Base-by-base conservation (phyloP, 805 yeast genomes). In the Zygoascus biomembranicola region DNA sequence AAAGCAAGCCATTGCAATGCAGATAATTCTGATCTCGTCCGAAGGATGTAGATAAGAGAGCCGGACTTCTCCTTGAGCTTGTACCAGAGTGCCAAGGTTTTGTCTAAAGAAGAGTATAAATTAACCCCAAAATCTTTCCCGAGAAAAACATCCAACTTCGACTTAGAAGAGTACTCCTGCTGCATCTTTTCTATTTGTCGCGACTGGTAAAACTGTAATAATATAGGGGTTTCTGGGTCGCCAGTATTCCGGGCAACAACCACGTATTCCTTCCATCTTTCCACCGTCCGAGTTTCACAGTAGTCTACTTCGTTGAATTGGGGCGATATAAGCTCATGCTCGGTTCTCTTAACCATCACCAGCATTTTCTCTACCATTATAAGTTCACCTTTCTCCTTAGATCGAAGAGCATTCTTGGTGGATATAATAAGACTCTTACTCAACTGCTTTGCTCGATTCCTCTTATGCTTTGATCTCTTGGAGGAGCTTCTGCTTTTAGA, bases 201-300 rank as follows among this genome's bases (percentile, higher is more conserved):
- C 2, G 69, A 66, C 11, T 75, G 77, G 67, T 80, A 84, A 55
- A 90, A 78, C 61, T 89, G 90, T 1, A 89, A 55, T 2, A 73
- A 65, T 0, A 88, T 63, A 0, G 95, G 90, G 9, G 70, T 67
- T 1, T 69, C 72, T 0, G 62, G 48, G 54, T 74, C 69, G 14
- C 79, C 82, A 0, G 87, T 80, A n/a, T 79, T 76, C 55, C 92
- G 71, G 1, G 85, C 82, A 1, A 86, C 88, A 2, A 86, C 84
- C 28, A 81, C 70, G 63, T 82, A 87, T 64, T 90, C 97, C 56
- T 77, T 80, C 94, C 97, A 89, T 48, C 89, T 69, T 54, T 87
- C 90, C 9, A 74, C 56, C 0, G 86, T 75, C 51, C 84, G 69
- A 0, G 87, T 73, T 43, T 79, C 80, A 26, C 74, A 72, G 1